Evolutionary conservation across 208 protist species (phyloP).

Genomic region (Kentomonas sorsogonicus): DNA sequence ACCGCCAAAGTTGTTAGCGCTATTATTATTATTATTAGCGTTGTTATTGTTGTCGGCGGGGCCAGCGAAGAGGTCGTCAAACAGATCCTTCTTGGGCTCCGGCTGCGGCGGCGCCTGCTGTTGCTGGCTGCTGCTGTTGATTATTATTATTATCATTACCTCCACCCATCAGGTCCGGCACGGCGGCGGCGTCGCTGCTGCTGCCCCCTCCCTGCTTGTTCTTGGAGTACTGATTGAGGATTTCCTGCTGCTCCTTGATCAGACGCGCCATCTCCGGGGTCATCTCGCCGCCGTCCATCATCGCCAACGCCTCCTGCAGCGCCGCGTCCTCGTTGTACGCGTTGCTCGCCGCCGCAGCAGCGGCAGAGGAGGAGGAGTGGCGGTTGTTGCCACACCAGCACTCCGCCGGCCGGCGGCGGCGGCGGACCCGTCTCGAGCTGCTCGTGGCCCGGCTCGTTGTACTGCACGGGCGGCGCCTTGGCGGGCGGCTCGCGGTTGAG

Average conservation of each 20-base stretch:
- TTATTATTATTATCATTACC: conserved; percentile 1
- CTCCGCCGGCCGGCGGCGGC: neutral
- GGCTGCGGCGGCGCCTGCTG: conserved; percentile 7
- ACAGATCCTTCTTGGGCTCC: conserved; percentile 41
- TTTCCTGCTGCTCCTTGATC: conserved; percentile 71
- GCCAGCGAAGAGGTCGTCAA: conserved; percentile 71
- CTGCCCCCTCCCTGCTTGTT: conserved; percentile 10
- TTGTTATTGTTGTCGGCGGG: too few relatives aligned
- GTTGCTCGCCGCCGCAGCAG: conserved; percentile 1
- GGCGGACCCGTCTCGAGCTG: conserved; percentile 17
- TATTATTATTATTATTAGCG: neutral
- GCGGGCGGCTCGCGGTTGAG: conserved; percentile 44
- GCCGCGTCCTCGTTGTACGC: conserved; percentile 18
- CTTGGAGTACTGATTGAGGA: conserved; percentile 42
- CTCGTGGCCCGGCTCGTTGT: conserved; percentile 35
- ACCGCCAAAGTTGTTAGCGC: neutral
- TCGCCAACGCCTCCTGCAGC: conserved; percentile 44
- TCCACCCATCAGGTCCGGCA: neutral
- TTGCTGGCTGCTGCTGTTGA: neutral
- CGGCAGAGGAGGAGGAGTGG: neutral
- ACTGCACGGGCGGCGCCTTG: conserved; percentile 52
- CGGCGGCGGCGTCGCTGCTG: neutral
- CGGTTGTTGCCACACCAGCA: neutral
- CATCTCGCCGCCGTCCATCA: conserved; percentile 46
- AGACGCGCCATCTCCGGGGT: conserved; percentile 55